These are phyloP conservation scores for Aegilops longissima DNA, from an alignment of 176 grass and related monocot genomes.

Conservation along the genomic window DNA sequence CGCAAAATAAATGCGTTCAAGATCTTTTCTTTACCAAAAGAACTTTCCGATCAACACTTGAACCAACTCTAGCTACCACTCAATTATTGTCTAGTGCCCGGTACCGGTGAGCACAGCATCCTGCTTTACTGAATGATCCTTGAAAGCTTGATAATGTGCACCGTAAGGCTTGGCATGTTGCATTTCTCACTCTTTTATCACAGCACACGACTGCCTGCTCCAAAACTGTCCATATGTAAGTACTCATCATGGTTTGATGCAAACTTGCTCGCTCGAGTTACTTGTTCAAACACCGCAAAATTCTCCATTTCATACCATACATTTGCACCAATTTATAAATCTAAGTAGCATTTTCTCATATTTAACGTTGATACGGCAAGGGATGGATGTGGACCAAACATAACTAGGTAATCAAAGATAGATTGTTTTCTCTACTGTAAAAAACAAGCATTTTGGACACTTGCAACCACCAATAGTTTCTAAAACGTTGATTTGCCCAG, in stretches of 20 bases:
- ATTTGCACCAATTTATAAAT: neutral
- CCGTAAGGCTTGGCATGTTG: neutral
- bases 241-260: neutral
- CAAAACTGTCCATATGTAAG: neutral
- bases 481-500: no score
- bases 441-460: neutral
- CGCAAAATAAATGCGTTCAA: neutral
- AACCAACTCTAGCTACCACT: conserved; percentile 37
- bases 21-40: neutral
- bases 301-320: neutral
- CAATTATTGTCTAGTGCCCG: conserved; percentile 14
- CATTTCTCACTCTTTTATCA: no score
- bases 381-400: no score
- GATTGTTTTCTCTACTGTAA: no score
- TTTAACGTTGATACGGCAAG: neutral
- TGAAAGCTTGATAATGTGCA: no score
- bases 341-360: neutral
- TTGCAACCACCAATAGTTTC: neutral
- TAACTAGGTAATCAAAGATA: no score
- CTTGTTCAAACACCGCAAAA: neutral
- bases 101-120: conserved; percentile 21
- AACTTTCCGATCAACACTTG: conserved; percentile 35
- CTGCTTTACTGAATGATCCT: no score
- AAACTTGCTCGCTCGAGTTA: neutral
- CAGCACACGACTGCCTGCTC: neutral